Base-by-base conservation (phyloP, 2,329 filamentous ascomycete genomes). In the Talaromyces sp. region DNA sequence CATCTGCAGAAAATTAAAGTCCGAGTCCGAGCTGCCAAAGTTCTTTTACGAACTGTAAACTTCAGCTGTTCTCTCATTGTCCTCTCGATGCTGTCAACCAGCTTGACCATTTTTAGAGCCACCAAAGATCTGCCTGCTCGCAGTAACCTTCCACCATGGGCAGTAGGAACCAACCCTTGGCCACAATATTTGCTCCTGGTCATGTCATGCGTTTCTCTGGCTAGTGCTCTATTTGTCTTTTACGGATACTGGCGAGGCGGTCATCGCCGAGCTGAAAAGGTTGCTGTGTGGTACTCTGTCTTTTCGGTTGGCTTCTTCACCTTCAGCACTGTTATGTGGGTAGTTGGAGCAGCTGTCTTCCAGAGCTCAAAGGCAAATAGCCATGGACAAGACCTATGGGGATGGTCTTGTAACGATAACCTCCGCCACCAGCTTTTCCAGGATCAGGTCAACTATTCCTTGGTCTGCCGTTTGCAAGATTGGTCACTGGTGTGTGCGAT, bases 41-140 rank as follows among this genome's bases (percentile, higher is more conserved):
- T 98, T 72, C 87, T 96, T 68, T 88, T 99, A n/a, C 90, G 95
- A 69, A 90, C 92, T 64, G 91, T 98, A 80, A 97, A 94, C 84
- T 98, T 99, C 79, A 93, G 92, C 78, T 99, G 95, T 83, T 94
- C 91, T 77, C 84, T 98, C 67, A 97, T 99, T 75, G 92, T 99
- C 69, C 85, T 99, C 65, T 84, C 93, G 67, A 94, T 99, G 87
- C 82, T 99, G 62, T 88, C 90, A 14, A 87, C 92, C n/a, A 92
- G 92, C 3, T 91, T 99, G 74, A 82, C 88, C 70, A 93, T 99
- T 77, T 99, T 99, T 87, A 92, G 95, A 77, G 86, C 93, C 59
- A 97, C 95, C 66, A 91, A 87, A 75, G 62, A 80, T 16, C 83
- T 99, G 1, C 87, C 93, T 39, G 74, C 87, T 14, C 87, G 94